Evolutionary conservation across 768 basidiomycete species (phyloP).

Genomic region (Cyathus striatus): DNA sequence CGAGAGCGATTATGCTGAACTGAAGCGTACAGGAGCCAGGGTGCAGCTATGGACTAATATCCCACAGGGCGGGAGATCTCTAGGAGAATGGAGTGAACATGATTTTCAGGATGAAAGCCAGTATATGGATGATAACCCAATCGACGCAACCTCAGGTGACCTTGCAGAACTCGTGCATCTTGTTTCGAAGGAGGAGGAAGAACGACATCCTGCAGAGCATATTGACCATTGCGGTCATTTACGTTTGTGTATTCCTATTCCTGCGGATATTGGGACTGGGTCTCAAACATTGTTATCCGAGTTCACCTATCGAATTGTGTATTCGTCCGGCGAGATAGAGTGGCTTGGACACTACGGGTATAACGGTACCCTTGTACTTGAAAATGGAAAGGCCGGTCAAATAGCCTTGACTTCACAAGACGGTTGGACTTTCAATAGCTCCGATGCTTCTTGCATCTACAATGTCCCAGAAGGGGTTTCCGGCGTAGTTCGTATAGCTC

Average conservation of each 20-base stretch:
- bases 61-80: slow-evolving; percentile 9
- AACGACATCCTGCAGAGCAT: no score
- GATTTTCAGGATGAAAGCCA: slow-evolving; percentile 20
- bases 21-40: slow-evolving; percentile 21
- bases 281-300: slow-evolving; percentile 16
- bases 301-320: slow-evolving; percentile 46
- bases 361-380: slow-evolving; percentile 36
- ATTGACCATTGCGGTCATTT: no score
- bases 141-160: no score
- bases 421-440: slow-evolving; percentile 14
- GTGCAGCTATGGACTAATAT: slow-evolving; percentile 43
- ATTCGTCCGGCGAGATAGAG: slow-evolving; percentile 33
- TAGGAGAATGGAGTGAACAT: slow-evolving; percentile 26
- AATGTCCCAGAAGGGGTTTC: background rate
- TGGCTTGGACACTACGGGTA: slow-evolving; percentile 43
- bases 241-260: no score
- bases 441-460: background rate
- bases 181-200: no score
- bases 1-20: slow-evolving; percentile 21
- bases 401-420: slow-evolving; percentile 5
- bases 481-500: no score
- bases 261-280: slow-evolving; percentile 1
- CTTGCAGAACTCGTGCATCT: no score
- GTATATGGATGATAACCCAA: no score
- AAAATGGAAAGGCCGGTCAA: slow-evolving; percentile 8